phyloP scores from a whole-genome alignment of 1,284 basidiomycete species.

The Moesziomyces globuligerus region DNA sequence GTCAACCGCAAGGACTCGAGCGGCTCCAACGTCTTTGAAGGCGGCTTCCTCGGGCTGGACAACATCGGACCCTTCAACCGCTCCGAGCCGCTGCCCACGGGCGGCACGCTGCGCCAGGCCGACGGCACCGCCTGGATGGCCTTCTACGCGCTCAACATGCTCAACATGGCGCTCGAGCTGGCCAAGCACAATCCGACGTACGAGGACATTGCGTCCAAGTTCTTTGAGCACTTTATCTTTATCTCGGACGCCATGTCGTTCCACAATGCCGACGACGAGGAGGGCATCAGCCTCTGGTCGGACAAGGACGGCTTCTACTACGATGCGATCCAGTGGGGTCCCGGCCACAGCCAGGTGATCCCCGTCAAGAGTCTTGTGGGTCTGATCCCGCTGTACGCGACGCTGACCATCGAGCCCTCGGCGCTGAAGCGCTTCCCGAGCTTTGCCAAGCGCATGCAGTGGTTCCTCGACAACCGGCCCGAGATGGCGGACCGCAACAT shows the following conservation, averaged over 20 bases:
- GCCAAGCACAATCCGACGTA: constrained; percentile 97
- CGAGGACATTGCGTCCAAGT: constrained; percentile 99
- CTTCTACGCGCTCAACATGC: constrained; percentile 95
- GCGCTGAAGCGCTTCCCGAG: constrained; percentile 90
- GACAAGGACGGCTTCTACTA: constrained; percentile 98
- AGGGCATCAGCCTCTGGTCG: constrained; percentile 86
- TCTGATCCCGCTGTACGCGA: constrained; percentile 93
- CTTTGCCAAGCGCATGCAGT: constrained; percentile 97
- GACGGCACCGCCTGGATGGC: constrained; percentile 99
- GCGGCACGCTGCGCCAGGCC: constrained; percentile 83
- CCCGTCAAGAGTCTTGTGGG: constrained; percentile 93
- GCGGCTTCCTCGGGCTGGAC: constrained; percentile 95
- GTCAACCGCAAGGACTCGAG: constrained; percentile 96
- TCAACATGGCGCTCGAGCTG: constrained; percentile 95
- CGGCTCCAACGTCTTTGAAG: constrained; percentile 96
- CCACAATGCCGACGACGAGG: constrained; percentile 71
- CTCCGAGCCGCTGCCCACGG: constrained; percentile 93
- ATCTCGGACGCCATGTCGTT: constrained; percentile 85
- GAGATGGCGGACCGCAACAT: constrained; percentile 89
- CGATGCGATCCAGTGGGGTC: constrained; percentile 91
- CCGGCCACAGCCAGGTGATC: constrained; percentile 76
- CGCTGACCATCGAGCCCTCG: constrained; percentile 88
- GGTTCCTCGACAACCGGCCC: constrained; percentile 93
- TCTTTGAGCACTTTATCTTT: constrained; percentile 77
- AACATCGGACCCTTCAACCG: constrained; percentile 99